Conservation (phyloP, 2,329 filamentous ascomycete species). For the Zymoseptoria passerinii region DNA sequence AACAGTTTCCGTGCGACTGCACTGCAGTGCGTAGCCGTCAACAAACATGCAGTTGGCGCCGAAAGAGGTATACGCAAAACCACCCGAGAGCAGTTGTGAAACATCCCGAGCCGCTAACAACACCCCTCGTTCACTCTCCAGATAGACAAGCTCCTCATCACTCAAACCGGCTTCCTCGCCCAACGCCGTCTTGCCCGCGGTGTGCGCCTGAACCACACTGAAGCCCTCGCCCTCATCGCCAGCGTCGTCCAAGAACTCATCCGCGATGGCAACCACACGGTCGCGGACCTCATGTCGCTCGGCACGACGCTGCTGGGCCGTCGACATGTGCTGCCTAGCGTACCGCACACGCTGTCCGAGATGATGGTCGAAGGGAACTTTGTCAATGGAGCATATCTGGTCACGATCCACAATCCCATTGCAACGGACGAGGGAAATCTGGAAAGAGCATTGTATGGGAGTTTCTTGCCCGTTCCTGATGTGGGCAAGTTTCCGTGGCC, state of each 20-base stretch:
- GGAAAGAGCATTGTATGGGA: conserved; percentile 79
- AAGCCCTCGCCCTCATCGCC: conserved; percentile 77
- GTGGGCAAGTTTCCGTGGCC: conserved; percentile 47
- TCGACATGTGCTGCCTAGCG: conserved; percentile 79
- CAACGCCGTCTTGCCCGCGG: conserved; percentile 82
- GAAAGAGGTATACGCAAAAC: conserved; percentile 24
- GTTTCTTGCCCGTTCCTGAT: conserved; percentile 72
- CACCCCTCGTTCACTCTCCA: conserved; percentile 32
- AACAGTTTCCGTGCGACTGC: conserved; percentile 6
- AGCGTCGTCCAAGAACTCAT: conserved; percentile 92
- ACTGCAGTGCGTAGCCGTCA: background rate
- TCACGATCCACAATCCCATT: conserved; percentile 88
- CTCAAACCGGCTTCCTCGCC: conserved; percentile 77
- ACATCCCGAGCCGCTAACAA: background rate
- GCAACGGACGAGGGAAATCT: conserved; percentile 78
- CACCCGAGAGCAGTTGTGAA: background rate
- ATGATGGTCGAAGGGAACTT: conserved; percentile 95
- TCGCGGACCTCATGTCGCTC: conserved; percentile 86
- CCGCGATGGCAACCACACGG: conserved; percentile 86
- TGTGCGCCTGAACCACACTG: conserved; percentile 79
- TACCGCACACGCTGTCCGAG: conserved; percentile 68
- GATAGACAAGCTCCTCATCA: conserved; percentile 94
- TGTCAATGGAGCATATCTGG: conserved; percentile 79
- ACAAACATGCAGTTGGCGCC: conserved; percentile 31
- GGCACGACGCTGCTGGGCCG: conserved; percentile 89